Evolutionary conservation across 2,329 filamentous ascomycete species (phyloP).

Genomic region (Colletotrichum liriopes): DNA sequence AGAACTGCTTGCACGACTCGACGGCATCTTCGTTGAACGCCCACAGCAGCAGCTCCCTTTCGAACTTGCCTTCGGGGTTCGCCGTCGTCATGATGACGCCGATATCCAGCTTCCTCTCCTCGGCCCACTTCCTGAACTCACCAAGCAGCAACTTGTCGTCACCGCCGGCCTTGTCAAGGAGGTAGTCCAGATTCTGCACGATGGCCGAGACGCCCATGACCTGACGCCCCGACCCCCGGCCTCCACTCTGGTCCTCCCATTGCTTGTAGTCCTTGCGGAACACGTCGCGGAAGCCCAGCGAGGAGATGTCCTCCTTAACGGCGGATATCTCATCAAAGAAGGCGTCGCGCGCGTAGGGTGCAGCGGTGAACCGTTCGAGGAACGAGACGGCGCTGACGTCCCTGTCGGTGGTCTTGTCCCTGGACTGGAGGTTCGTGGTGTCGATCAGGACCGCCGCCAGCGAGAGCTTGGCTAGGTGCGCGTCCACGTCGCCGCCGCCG

Average conservation of each 20-base stretch:
- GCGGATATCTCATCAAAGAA: slow-evolving; percentile 74
- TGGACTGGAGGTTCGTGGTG: slow-evolving; percentile 75
- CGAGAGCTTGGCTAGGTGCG: slow-evolving; percentile 76
- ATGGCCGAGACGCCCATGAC: slow-evolving; percentile 76
- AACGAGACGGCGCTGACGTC: slow-evolving; percentile 73
- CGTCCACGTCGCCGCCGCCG: slow-evolving; percentile 58
- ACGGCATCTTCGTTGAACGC: slow-evolving; percentile 67
- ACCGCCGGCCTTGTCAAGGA: slow-evolving; percentile 68
- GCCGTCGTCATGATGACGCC: slow-evolving; percentile 80
- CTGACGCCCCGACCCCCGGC: background rate
- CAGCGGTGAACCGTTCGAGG: slow-evolving; percentile 62
- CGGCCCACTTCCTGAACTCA: slow-evolving; percentile 67
- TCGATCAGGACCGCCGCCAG: slow-evolving; percentile 83
- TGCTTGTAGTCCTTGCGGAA: slow-evolving; percentile 89
- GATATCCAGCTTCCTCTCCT: slow-evolving; percentile 73
- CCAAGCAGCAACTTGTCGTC: slow-evolving; percentile 60
- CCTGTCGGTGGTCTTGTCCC: slow-evolving; percentile 75
- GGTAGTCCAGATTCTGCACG: slow-evolving; percentile 74
- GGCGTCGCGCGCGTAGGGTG: slow-evolving; percentile 64
- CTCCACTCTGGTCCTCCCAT: slow-evolving; percentile 72
- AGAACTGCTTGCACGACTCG: slow-evolving; percentile 70
- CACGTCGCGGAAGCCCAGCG: slow-evolving; percentile 75
- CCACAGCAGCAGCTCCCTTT: slow-evolving; percentile 79
- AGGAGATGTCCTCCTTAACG: slow-evolving; percentile 78
- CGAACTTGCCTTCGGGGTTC: slow-evolving; percentile 68